Evolutionary conservation across 2,329 filamentous ascomycete genomes (phyloP).

Genomic region (Colletotrichum gloeosporioides): DNA sequence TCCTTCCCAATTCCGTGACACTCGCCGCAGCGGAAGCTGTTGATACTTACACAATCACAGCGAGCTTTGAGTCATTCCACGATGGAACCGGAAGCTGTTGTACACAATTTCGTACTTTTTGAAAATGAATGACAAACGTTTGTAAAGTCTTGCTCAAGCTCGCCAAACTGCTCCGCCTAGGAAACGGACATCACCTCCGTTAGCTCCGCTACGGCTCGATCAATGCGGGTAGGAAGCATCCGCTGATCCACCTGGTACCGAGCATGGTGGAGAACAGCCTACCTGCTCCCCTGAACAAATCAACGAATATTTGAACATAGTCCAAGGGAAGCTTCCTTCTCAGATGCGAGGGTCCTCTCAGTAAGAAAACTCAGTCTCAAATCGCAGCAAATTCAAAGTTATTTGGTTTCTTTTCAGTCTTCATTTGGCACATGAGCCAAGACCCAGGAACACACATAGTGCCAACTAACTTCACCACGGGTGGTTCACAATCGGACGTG

Average conservation of each 20-base stretch:
- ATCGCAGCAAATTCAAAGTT: rapidly evolving
- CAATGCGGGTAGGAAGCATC: neutral
- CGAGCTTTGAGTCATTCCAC: neutral
- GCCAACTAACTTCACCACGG: neutral
- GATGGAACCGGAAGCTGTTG: neutral
- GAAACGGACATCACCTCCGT: neutral
- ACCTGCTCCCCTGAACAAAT: neutral
- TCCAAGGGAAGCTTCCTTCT: neutral
- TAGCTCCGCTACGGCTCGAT: neutral
- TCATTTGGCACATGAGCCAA: neutral
- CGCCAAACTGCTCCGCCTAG: neutral
- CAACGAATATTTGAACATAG: neutral
- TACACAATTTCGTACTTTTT: neutral
- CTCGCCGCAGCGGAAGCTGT: neutral
- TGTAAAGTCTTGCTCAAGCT: neutral
- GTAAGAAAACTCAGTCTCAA: too few relatives aligned
- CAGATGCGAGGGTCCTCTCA: neutral
- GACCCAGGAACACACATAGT: rapidly evolving
- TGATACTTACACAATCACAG: neutral
- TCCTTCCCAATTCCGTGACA: neutral
- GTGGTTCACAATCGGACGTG: neutral
- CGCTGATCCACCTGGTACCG: neutral
- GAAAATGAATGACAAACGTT: rapidly evolving
- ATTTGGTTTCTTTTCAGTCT: neutral
- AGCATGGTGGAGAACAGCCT: neutral